A percentile compares a stretch with the other conserved stretches of the same genome.
These are phyloP conservation scores for Aspergillus mulundensis DNA, from an alignment of 495 filamentous ascomycete species.

Conservation along the genomic window DNA sequence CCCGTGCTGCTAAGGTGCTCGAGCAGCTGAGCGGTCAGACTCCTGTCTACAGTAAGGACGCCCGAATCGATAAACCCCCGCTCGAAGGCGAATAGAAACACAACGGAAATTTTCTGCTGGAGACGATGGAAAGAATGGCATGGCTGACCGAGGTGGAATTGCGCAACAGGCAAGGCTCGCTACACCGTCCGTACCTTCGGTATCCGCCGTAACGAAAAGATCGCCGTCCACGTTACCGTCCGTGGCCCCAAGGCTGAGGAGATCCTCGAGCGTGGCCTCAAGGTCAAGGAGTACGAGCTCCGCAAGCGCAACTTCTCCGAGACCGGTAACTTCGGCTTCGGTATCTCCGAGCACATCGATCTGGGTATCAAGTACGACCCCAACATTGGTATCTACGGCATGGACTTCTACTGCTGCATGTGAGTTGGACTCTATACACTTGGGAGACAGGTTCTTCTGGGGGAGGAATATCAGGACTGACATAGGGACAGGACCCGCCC, in stretches of 20 bases:
- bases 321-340: constrained; percentile 99
- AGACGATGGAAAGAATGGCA: background rate
- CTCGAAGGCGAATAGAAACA: background rate
- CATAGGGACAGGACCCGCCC: constrained; percentile 68
- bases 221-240: constrained; percentile 98
- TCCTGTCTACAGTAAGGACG: constrained; percentile 87
- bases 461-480: constrained; percentile 20
- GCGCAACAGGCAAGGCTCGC: constrained; percentile 82
- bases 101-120: background rate
- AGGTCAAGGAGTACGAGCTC: constrained; percentile 99
- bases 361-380: constrained; percentile 99
- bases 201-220: constrained; percentile 99
- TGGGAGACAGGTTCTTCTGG: background rate
- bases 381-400: constrained; percentile 98
- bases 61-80: constrained; percentile 10
- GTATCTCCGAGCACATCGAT: constrained; percentile 99
- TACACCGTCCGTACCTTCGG: constrained; percentile 99
- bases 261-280: constrained; percentile 99
- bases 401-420: constrained; percentile 99
- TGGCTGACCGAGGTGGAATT: constrained; percentile 21
- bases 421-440: constrained; percentile 36
- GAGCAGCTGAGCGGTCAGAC: constrained; percentile 99
- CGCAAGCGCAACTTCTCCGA: constrained; percentile 99
- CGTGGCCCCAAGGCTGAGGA: constrained; percentile 99
- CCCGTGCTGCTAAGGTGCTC: constrained; percentile 98